Evolutionary conservation across 768 basidiomycete species (phyloP).

Genomic region (Pisolithus tinctorius): DNA sequence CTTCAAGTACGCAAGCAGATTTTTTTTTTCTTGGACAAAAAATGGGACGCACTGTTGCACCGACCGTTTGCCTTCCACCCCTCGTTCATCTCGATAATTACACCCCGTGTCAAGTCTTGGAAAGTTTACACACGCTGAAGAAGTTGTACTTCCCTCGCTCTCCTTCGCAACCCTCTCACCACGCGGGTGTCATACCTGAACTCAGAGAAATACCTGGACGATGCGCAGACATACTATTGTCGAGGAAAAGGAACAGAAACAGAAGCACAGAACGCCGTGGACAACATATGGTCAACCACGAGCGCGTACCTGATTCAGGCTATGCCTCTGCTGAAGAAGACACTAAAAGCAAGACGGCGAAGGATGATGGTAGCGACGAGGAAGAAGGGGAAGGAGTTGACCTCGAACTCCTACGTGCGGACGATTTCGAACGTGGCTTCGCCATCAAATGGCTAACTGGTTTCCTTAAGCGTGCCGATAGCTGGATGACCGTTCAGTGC

Average conservation of each 20-base stretch:
- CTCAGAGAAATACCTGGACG: conserved; percentile 13
- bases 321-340: conserved; percentile 72
- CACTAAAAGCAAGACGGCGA: conserved; percentile 30
- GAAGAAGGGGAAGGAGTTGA: conserved; percentile 19
- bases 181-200: conserved; percentile 2
- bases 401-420: conserved; percentile 46
- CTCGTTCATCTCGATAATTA: conserved; percentile 37
- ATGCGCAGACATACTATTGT: neutral
- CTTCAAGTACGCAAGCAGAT: neutral
- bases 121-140: conserved; percentile 39
- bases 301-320: conserved; percentile 60
- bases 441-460: conserved; percentile 73
- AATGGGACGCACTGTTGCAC: conserved; percentile 24
- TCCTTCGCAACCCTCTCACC: neutral
- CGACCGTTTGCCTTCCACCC: conserved; percentile 51
- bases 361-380: conserved; percentile 6
- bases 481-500: conserved; percentile 32
- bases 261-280: conserved; percentile 1
- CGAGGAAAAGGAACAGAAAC: conserved; percentile 14
- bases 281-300: conserved; percentile 29
- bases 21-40: neutral
- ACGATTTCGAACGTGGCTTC: conserved; percentile 59
- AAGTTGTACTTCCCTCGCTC: conserved; percentile 43
- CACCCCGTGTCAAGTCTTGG: conserved; percentile 31
- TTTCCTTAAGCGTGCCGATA: conserved; percentile 53